Evolutionary conservation across 257 asterid species (phyloP).

Genomic region (Nemophila menziesii): DNA sequence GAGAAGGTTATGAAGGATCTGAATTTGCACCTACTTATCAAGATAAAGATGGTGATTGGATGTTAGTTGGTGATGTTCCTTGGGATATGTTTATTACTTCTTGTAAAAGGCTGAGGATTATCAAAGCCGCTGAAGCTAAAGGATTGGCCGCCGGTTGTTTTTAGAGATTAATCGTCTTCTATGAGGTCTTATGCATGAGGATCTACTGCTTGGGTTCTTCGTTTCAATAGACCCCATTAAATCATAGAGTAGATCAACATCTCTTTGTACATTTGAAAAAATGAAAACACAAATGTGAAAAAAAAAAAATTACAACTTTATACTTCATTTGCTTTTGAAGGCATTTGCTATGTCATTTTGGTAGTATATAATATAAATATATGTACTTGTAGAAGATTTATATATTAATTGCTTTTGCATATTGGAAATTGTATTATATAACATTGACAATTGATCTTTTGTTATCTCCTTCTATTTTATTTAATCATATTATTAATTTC

Average conservation of each 20-base stretch:
- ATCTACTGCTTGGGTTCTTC: neutral
- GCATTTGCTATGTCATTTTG: neutral
- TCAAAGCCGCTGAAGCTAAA: slow-evolving; percentile 68
- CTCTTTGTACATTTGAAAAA: slow-evolving; percentile 15
- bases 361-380: no score
- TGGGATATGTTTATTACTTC: slow-evolving; percentile 80
- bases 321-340: neutral
- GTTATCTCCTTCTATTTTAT: no score
- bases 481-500: no score
- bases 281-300: neutral
- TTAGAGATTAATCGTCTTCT: neutral
- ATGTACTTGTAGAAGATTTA: no score
- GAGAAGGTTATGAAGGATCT: slow-evolving; percentile 73
- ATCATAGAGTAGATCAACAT: slow-evolving; percentile 8
- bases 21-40: slow-evolving; percentile 70
- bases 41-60: slow-evolving; percentile 98
- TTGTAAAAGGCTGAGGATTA: slow-evolving; percentile 74
- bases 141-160: slow-evolving; percentile 47
- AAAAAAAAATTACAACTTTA: no score
- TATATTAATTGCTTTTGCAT: neutral
- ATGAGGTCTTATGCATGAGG: neutral
- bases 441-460: neutral
- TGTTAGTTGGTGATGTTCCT: slow-evolving; percentile 95
- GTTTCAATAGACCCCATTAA: neutral
- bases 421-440: neutral